Conservation (phyloP, 495 filamentous ascomycete species). For the Apiosordaria backusii region DNA sequence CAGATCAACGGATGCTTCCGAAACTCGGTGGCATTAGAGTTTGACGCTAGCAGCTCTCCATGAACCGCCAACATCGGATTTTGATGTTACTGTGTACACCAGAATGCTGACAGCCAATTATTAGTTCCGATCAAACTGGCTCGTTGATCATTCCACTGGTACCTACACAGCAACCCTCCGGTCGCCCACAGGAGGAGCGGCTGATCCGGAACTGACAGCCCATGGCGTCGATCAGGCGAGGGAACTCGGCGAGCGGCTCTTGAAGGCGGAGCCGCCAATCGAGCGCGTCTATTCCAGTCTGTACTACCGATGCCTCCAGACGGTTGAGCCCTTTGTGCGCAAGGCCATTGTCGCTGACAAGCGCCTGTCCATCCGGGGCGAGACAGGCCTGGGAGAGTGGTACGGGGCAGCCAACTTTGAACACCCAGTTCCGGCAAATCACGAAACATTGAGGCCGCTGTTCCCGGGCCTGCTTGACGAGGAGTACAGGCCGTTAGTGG, state of each 20-base stretch:
- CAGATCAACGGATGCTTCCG: neutral
- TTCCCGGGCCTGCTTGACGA: constrained; percentile 60
- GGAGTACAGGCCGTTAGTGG: constrained; percentile 55
- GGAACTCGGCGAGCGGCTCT: constrained; percentile 67
- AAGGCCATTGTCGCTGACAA: constrained; percentile 36
- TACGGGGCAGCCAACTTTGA: constrained; percentile 76
- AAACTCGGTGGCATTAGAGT: neutral
- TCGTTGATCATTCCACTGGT: constrained; percentile 73
- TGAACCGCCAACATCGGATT: neutral
- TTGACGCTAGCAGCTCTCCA: neutral
- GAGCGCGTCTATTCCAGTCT: constrained; percentile 79
- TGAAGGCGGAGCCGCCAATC: constrained; percentile 58
- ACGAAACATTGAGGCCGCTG: constrained; percentile 53
- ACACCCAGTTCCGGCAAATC: constrained; percentile 72
- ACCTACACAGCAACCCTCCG: constrained; percentile 63
- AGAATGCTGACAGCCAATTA: constrained; percentile 8
- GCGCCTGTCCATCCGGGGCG: constrained; percentile 52
- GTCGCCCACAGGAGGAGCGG: constrained; percentile 78
- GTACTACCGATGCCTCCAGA: constrained; percentile 92
- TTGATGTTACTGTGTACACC: neutral
- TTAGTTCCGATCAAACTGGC: constrained; percentile 88
- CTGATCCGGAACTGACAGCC: constrained; percentile 81
- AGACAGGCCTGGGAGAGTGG: constrained; percentile 87
- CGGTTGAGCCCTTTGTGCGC: constrained; percentile 67
- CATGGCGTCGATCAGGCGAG: constrained; percentile 82